phyloP scores from a whole-genome alignment of 2,329 filamentous ascomycete genomes.

The Aaosphaeria pasadenensis region DNA sequence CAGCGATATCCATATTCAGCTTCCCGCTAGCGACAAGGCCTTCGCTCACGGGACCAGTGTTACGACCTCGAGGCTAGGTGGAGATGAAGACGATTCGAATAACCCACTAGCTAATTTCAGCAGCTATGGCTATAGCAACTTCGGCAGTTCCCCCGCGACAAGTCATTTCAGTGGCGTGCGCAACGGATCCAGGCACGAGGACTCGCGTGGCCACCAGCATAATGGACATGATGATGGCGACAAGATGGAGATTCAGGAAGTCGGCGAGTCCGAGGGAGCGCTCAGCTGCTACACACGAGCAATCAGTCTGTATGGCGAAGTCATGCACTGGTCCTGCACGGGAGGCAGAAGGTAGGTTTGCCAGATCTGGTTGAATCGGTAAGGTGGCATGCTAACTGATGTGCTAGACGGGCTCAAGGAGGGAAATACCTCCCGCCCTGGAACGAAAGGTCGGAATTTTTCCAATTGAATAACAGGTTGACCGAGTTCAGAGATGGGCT shows the following conservation, averaged over 20 bases:
- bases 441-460: conserved; percentile 56
- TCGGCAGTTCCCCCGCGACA: too few relatives aligned
- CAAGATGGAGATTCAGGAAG: not conserved
- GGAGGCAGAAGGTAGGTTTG: conserved; percentile 50
- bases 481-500: conserved; percentile 53
- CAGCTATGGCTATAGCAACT: too few relatives aligned
- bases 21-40: conserved; percentile 65
- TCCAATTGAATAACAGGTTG: conserved; percentile 51
- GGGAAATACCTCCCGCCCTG: conserved; percentile 45
- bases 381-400: too few relatives aligned
- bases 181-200: not conserved
- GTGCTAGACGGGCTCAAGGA: too few relatives aligned
- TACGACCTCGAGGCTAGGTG: conserved; percentile 34
- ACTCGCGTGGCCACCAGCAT: not conserved
- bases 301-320: conserved; percentile 54
- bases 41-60: conserved; percentile 63
- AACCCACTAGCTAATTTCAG: too few relatives aligned
- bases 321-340: conserved; percentile 58
- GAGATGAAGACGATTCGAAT: not conserved
- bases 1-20: conserved; percentile 60
- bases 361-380: too few relatives aligned
- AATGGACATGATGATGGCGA: too few relatives aligned
- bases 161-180: too few relatives aligned
- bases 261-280: conserved; percentile 42
- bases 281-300: conserved; percentile 53